A percentile compares a stretch with the other conserved stretches of the same genome.
Evolutionary conservation across 208 protist genomes (phyloP).

Genomic region (Trypanosoma avium): DNA sequence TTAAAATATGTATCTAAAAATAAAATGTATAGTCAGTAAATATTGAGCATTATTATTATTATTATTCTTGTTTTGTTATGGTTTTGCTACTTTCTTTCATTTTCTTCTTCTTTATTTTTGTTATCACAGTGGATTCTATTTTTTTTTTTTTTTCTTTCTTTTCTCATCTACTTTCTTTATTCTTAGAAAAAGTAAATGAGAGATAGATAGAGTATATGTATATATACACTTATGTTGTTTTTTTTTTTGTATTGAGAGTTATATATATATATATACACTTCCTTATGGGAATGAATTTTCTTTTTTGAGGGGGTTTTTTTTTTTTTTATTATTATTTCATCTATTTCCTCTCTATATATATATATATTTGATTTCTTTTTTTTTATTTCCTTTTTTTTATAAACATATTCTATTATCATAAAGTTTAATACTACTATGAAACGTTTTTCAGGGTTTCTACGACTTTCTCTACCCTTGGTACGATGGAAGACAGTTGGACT

Average conservation of each 20-base stretch:
- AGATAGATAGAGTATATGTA: too few relatives aligned
- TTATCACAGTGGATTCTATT: not conserved
- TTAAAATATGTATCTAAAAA: slow-evolving; percentile 17
- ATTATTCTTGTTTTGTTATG: not conserved
- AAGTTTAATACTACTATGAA: slow-evolving; percentile 22
- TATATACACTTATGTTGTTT: slow-evolving; percentile 11
- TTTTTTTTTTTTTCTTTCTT: slow-evolving; percentile 6
- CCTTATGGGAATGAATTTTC: not conserved
- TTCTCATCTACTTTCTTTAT: not conserved
- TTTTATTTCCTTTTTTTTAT: not conserved
- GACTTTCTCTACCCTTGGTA: not conserved
- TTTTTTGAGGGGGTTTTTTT: slow-evolving; percentile 14
- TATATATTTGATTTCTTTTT: not conserved
- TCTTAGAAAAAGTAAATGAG: too few relatives aligned
- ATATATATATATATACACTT: slow-evolving; percentile 6
- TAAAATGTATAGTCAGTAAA: slow-evolving; percentile 14
- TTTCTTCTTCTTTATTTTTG: slow-evolving; percentile 11
- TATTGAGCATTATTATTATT: not conserved
- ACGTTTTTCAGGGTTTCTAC: slow-evolving; percentile 14
- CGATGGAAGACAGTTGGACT: slow-evolving; percentile 3
- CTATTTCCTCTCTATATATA: slow-evolving; percentile 4
- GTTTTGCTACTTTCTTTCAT: not conserved
- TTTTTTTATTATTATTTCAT: not conserved
- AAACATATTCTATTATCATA: slow-evolving; percentile 11
- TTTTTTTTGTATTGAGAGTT: too few relatives aligned